phyloP scores from a whole-genome alignment of 805 yeast species.

The Vanderwaltozyma verrucispora region DNA sequence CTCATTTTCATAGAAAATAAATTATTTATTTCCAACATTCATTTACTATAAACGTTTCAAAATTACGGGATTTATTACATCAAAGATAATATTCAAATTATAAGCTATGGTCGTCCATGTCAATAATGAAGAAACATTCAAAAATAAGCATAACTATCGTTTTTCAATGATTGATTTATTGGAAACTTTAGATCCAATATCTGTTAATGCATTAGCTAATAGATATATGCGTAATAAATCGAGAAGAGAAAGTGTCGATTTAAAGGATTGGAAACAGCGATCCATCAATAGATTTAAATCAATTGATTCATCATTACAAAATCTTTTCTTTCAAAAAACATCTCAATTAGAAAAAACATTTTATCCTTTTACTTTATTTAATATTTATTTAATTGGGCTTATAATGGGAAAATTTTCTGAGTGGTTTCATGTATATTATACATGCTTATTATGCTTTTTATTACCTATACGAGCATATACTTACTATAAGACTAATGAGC shows the following conservation, averaged over 20 bases:
- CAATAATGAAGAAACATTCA: neutral
- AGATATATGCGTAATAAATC: slow-evolving; percentile 3
- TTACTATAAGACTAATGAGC: slow-evolving; percentile 68
- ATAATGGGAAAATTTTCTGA: slow-evolving; percentile 70
- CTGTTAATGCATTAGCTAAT: slow-evolving; percentile 16
- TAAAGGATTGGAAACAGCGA: slow-evolving; percentile 17
- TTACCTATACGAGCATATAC: slow-evolving; percentile 82
- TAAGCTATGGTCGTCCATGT: neutral
- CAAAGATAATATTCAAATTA: neutral
- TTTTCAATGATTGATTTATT: slow-evolving; percentile 14
- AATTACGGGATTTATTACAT: no score
- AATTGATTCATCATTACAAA: slow-evolving; percentile 19
- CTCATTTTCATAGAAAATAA: no score
- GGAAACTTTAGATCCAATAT: slow-evolving; percentile 23
- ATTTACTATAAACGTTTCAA: no score
- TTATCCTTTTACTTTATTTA: slow-evolving; percentile 61
- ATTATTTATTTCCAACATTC: no score
- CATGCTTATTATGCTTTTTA: slow-evolving; percentile 45
- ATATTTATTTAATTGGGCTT: slow-evolving; percentile 62
- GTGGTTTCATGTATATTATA: slow-evolving; percentile 67
- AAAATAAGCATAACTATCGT: neutral
- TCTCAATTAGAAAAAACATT: slow-evolving; percentile 65
- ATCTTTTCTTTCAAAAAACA: slow-evolving; percentile 30
- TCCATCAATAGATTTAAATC: slow-evolving; percentile 15
- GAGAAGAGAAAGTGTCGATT: slow-evolving; percentile 2